phyloP scores from a whole-genome alignment of 139 green algal genomes.

The Tetradesmus obliquus region DNA sequence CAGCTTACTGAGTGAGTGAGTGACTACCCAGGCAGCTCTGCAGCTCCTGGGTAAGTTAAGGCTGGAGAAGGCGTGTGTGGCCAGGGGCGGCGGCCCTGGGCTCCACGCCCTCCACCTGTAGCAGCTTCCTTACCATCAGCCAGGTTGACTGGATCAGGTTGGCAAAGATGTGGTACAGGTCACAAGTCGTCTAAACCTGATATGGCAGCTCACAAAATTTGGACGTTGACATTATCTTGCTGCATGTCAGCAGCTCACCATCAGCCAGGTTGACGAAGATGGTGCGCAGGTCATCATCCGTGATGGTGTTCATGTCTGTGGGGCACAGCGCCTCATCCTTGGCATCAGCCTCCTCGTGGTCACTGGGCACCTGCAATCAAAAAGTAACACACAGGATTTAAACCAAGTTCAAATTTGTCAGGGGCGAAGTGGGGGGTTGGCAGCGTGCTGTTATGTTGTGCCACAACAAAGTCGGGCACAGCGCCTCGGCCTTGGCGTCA shows the following conservation, averaged over 20 bases:
- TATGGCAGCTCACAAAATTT: no score
- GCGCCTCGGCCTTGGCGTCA: constrained; percentile 72
- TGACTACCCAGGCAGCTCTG: no score
- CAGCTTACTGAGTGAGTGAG: no score
- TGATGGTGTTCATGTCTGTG: constrained; percentile 60
- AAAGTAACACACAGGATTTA: neutral
- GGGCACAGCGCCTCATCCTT: constrained; percentile 77
- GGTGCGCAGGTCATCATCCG: constrained; percentile 55
- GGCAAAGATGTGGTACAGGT: no score
- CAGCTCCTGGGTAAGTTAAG: no score
- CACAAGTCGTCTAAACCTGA: no score
- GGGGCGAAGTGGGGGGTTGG: no score
- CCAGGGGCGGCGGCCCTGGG: no score
- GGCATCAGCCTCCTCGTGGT: constrained; percentile 56
- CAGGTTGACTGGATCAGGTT: no score
- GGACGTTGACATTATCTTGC: neutral
- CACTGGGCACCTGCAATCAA: constrained; percentile 21
- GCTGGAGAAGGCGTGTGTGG: no score
- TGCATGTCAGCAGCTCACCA: constrained; percentile 8
- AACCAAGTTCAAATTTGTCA: neutral
- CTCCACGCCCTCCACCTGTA: no score
- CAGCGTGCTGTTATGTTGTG: neutral
- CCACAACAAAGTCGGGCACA: constrained; percentile 53
- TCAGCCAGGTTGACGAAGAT: constrained; percentile 57
- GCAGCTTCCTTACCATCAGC: no score